Percentiles rank a stretch among this genome's conserved stretches.
Conservation (phyloP, 306 rosid species). For the Acacia acuminata region DNA sequence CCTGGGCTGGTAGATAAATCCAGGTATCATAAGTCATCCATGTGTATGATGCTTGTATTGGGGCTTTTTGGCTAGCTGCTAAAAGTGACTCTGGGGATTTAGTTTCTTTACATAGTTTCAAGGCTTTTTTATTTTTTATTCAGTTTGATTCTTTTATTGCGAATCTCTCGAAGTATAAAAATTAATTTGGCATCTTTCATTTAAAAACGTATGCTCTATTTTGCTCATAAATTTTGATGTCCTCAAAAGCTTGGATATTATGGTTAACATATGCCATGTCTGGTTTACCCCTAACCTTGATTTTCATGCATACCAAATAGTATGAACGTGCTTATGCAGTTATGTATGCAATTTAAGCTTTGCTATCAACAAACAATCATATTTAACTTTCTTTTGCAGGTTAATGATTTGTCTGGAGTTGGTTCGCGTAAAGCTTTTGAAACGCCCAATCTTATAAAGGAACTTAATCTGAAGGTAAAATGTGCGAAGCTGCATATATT, state of each 20-base stretch:
- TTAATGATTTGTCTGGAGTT: constrained; percentile 90
- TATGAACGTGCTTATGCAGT: neutral
- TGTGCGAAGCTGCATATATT: constrained; percentile 13
- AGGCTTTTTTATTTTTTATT: too few relatives aligned
- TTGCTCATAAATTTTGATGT: neutral
- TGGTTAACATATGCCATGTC: neutral
- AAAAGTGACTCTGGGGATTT: too few relatives aligned
- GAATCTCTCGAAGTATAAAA: too few relatives aligned
- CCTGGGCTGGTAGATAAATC: too few relatives aligned
- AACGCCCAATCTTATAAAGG: constrained; percentile 77
- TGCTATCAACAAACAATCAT: constrained; percentile 20
- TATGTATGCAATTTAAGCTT: constrained; percentile 2
- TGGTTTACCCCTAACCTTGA: too few relatives aligned
- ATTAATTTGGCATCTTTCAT: constrained; percentile 2
- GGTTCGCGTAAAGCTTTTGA: constrained; percentile 64
- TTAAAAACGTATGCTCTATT: neutral
- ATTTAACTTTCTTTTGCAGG: constrained; percentile 56
- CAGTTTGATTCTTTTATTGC: too few relatives aligned
- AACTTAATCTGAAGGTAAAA: constrained; percentile 70
- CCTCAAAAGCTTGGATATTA: neutral
- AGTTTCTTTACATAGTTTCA: too few relatives aligned
- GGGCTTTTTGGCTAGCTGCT: too few relatives aligned
- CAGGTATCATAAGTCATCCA: too few relatives aligned
- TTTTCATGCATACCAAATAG: neutral
- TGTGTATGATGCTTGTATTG: too few relatives aligned